Evolutionary conservation across 2,329 filamentous ascomycete genomes (phyloP).

Genomic region (Epichloe hybrida): DNA sequence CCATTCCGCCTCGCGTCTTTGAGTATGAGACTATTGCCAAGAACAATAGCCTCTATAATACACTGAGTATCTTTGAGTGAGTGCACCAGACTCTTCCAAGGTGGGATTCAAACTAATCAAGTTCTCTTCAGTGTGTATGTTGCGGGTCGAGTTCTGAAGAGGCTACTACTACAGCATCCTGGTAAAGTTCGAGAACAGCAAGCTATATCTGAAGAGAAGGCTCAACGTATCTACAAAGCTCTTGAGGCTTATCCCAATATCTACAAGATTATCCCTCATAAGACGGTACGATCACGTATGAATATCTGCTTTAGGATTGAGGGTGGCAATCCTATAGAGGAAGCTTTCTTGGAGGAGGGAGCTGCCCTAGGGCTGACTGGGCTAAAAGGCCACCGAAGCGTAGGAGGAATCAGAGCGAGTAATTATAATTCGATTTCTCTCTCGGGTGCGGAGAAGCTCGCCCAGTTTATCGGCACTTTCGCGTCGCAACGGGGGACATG

Average conservation of each 20-base stretch:
- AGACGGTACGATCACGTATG: too few species aligned
- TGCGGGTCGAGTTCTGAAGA: constrained; percentile 75
- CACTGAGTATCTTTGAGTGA: constrained; percentile 77
- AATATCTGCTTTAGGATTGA: too few species aligned
- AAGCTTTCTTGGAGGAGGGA: too few species aligned
- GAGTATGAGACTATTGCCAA: constrained; percentile 77
- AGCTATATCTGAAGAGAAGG: constrained; percentile 59
- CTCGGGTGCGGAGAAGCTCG: background rate
- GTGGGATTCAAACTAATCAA: background rate
- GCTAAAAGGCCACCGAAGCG: too few species aligned
- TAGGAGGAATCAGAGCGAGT: constrained; percentile 40
- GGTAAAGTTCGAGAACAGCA: constrained; percentile 67
- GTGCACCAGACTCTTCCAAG: constrained; percentile 12
- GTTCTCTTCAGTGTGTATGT: constrained; percentile 57
- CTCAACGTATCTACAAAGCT: constrained; percentile 58
- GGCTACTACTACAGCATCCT: constrained; percentile 51
- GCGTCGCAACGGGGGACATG: background rate
- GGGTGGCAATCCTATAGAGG: too few species aligned
- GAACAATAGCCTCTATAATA: constrained; percentile 95
- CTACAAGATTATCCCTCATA: constrained; percentile 44
- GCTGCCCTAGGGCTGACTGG: too few species aligned
- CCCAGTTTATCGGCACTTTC: background rate
- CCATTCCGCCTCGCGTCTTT: constrained; percentile 65
- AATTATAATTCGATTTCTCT: background rate
- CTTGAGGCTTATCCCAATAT: constrained; percentile 59